phyloP scores from a whole-genome alignment of 2,329 filamentous ascomycete genomes.

The Lomentospora prolificans region DNA sequence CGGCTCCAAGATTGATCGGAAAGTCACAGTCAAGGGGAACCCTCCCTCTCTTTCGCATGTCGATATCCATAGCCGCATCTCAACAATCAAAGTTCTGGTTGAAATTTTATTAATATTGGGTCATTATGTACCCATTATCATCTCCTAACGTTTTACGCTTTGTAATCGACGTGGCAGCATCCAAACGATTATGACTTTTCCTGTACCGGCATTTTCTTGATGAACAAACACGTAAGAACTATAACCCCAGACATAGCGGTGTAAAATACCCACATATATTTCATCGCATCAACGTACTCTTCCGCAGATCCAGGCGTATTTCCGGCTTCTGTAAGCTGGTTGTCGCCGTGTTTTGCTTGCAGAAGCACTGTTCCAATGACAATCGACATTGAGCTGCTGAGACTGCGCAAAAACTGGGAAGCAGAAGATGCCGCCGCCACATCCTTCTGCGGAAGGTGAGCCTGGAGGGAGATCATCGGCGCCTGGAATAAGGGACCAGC shows the following conservation, averaged over 20 bases:
- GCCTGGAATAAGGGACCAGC: conserved; percentile 54
- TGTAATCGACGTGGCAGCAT: too few relatives aligned
- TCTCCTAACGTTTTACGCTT: too few relatives aligned
- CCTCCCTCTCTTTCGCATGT: too few relatives aligned
- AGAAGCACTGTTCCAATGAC: conserved; percentile 39
- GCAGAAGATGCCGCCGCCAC: conserved; percentile 54
- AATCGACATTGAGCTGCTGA: conserved; percentile 46
- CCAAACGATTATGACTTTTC: not conserved
- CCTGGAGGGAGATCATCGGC: conserved; percentile 54
- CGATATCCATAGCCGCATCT: too few relatives aligned
- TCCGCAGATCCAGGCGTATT: not conserved
- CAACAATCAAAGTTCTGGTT: too few relatives aligned
- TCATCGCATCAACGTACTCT: not conserved
- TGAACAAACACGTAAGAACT: not conserved
- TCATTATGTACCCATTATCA: too few relatives aligned
- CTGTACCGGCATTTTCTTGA: not conserved
- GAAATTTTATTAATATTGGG: too few relatives aligned
- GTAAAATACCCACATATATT: not conserved
- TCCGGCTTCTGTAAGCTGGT: not conserved
- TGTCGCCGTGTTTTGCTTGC: not conserved
- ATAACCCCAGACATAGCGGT: not conserved
- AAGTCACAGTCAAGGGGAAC: too few relatives aligned
- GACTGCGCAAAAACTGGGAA: conserved; percentile 49
- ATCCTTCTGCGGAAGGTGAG: conserved; percentile 47
- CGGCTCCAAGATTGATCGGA: too few relatives aligned